Evolutionary conservation across 2,329 filamentous ascomycete genomes (phyloP).

Genomic region (Xylariomycetidae sp.): DNA sequence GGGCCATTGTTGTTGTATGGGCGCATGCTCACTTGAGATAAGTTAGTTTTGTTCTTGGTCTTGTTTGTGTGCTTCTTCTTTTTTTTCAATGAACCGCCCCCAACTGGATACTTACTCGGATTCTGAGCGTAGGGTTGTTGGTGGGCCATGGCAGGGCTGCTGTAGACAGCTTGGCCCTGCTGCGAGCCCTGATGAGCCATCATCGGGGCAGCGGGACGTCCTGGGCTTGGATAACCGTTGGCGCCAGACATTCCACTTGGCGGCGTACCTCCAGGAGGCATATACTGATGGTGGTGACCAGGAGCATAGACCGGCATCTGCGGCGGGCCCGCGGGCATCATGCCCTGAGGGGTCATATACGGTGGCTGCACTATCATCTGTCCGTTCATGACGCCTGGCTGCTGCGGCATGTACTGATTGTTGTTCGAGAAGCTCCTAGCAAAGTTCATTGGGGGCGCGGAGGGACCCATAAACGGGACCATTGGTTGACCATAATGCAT

Average conservation of each 20-base stretch:
- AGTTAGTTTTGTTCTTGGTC: background rate
- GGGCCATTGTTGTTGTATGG: slow-evolving; percentile 55
- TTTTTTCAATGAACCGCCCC: slow-evolving; percentile 13
- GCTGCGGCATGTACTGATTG: slow-evolving; percentile 67
- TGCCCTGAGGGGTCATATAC: slow-evolving; percentile 70
- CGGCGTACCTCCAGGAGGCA: slow-evolving; percentile 50
- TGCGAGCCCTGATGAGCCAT: slow-evolving; percentile 96
- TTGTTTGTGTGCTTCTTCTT: slow-evolving; percentile 3
- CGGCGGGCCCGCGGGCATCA: slow-evolving; percentile 61
- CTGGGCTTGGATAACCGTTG: slow-evolving; percentile 84
- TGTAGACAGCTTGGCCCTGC: slow-evolving; percentile 75
- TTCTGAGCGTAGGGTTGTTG: slow-evolving; percentile 71
- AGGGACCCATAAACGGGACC: slow-evolving; percentile 65
- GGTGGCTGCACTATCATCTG: slow-evolving; percentile 81
- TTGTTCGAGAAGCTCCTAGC: slow-evolving; percentile 67
- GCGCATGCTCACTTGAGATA: slow-evolving; percentile 52
- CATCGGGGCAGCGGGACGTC: slow-evolving; percentile 73
- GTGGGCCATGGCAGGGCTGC: slow-evolving; percentile 67
- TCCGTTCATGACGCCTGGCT: slow-evolving; percentile 65
- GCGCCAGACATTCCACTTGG: slow-evolving; percentile 60
- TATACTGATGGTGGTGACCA: slow-evolving; percentile 58
- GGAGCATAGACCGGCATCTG: slow-evolving; percentile 82
- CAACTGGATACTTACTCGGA: slow-evolving; percentile 59
- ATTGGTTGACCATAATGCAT: slow-evolving; percentile 69
- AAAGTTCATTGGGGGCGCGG: slow-evolving; percentile 64